Conservation (phyloP, 2,329 filamentous ascomycete species). For the Xylariaceae sp. region DNA sequence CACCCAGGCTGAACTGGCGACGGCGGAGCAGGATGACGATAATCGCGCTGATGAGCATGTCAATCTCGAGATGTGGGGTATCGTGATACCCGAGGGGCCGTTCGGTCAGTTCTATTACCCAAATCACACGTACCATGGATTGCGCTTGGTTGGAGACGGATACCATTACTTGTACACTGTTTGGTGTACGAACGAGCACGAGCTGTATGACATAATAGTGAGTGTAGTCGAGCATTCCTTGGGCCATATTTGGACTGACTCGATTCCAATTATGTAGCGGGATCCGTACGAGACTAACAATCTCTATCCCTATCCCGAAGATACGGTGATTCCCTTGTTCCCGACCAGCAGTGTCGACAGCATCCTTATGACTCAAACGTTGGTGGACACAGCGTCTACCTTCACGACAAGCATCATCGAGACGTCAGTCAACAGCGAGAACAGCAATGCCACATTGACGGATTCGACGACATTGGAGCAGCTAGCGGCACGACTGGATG, state of each 20-base stretch:
- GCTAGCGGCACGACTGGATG: slow-evolving; percentile 45
- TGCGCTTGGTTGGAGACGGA: not conserved
- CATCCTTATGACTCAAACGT: too few species aligned
- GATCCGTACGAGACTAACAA: slow-evolving; percentile 14
- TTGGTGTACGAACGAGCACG: slow-evolving; percentile 6
- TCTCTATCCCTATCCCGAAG: not conserved
- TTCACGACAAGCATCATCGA: too few species aligned
- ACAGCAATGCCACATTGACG: slow-evolving; percentile 13
- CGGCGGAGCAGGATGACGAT: not conserved
- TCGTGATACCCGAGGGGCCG: slow-evolving; percentile 15
- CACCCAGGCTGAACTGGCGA: too few species aligned
- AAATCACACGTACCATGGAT: slow-evolving; percentile 28
- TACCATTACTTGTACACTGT: slow-evolving; percentile 2
- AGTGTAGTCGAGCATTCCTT: slow-evolving; percentile 8
- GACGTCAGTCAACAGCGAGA: too few species aligned
- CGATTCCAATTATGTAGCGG: slow-evolving; percentile 22
- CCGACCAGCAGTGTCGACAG: not conserved
- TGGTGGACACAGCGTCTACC: too few species aligned
- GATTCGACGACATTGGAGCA: slow-evolving; percentile 27
- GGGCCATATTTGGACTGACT: too few species aligned
- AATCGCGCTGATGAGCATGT: slow-evolving; percentile 1
- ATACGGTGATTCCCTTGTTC: not conserved
- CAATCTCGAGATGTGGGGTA: slow-evolving; percentile 6
- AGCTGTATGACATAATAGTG: slow-evolving; percentile 4
- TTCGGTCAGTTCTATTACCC: slow-evolving; percentile 17